phyloP scores from a whole-genome alignment of 1,139 yeast genomes.

The Hansenula sp. region DNA sequence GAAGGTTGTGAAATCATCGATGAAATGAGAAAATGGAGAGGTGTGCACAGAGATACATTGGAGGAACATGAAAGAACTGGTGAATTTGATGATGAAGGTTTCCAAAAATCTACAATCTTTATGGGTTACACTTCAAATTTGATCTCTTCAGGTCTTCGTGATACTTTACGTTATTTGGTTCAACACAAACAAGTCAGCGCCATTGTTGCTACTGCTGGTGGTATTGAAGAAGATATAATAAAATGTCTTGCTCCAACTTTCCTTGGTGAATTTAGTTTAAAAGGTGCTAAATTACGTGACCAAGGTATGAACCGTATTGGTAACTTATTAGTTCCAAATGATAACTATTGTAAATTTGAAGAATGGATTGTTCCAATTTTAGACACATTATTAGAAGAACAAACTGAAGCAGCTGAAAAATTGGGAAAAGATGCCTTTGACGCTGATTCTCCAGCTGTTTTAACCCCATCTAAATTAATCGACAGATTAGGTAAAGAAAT shows the following conservation, averaged over 20 bases:
- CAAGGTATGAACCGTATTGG: constrained; percentile 98
- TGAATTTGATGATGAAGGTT: constrained; percentile 75
- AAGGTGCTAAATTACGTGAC: constrained; percentile 80
- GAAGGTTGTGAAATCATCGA: constrained; percentile 88
- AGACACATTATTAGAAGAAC: constrained; percentile 85
- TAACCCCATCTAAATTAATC: constrained; percentile 94
- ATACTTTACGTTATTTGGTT: constrained; percentile 81
- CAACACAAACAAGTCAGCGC: constrained; percentile 94
- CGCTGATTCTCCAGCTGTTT: constrained; percentile 53
- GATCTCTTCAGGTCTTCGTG: constrained; percentile 91
- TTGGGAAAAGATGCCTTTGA: constrained; percentile 49
- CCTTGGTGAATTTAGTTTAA: constrained; percentile 82
- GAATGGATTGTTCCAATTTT: constrained; percentile 97
- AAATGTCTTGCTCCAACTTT: constrained; percentile 95
- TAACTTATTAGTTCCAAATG: constrained; percentile 92
- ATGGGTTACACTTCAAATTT: constrained; percentile 97
- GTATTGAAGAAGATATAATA: constrained; percentile 94
- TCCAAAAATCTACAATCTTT: constrained; percentile 83
- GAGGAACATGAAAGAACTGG: constrained; percentile 72
- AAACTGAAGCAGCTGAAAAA: constrained; percentile 58
- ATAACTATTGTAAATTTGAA: constrained; percentile 93
- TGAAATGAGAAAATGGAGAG: constrained; percentile 91
- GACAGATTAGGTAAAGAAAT: constrained; percentile 94
- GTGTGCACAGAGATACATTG: constrained; percentile 58
- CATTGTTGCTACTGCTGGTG: constrained; percentile 95